phyloP scores from a whole-genome alignment of 2,329 filamentous ascomycete species.

The Phymatotrichopsis omnivora region DNA sequence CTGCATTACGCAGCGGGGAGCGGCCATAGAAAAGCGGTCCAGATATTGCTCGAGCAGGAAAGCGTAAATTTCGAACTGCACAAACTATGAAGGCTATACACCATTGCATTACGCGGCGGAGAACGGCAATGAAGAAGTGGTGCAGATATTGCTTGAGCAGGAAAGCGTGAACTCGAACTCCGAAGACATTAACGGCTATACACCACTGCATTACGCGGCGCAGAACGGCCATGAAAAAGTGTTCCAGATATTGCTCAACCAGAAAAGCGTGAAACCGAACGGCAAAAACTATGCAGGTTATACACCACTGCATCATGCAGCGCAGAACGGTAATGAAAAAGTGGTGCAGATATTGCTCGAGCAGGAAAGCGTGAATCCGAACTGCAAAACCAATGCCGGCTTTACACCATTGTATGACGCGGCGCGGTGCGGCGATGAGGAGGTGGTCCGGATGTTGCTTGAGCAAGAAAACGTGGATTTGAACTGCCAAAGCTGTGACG shows the following conservation, averaged over 20 bases:
- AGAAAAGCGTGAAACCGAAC: slow-evolving; percentile 6
- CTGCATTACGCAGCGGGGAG: no score
- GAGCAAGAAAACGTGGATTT: no score
- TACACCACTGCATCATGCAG: slow-evolving; percentile 22
- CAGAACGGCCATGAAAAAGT: no score
- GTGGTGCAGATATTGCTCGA: slow-evolving; percentile 19
- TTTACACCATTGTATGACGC: slow-evolving; percentile 29
- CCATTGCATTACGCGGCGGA: slow-evolving; percentile 18
- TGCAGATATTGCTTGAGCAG: background rate
- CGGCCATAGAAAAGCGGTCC: no score
- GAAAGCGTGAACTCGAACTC: no score
- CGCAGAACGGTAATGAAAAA: slow-evolving; percentile 16
- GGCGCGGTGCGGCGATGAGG: slow-evolving; percentile 18
- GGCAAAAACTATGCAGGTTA: slow-evolving; percentile 18
- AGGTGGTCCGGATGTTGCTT: slow-evolving; percentile 21
- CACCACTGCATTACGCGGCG: no score
- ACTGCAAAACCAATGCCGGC: slow-evolving; percentile 22
- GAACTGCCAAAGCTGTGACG: no score
- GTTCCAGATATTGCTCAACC: no score
- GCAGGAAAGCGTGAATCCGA: slow-evolving; percentile 13
- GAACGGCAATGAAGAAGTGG: slow-evolving; percentile 11
- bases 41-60: no score
- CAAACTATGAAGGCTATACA: slow-evolving; percentile 10
- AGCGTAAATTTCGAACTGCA: slow-evolving; percentile 9
- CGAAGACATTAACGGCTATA: no score